These are phyloP conservation scores for Camelina neglecta DNA, from an alignment of 345 rosid genomes.

Conservation along the genomic window DNA sequence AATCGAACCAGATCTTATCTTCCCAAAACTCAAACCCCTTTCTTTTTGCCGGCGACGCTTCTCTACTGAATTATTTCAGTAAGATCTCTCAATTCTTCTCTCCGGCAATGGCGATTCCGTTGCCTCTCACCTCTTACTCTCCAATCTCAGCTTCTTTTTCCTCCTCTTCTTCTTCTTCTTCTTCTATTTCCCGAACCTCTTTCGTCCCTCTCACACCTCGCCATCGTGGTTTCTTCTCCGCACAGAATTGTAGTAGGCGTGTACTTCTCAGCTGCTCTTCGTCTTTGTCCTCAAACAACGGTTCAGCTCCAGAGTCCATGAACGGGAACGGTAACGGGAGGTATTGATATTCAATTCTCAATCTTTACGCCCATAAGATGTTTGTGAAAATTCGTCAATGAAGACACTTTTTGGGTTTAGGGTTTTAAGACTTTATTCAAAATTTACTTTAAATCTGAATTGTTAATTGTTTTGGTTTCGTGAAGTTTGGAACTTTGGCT, in stretches of 20 bases:
- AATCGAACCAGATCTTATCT: constrained; percentile 36
- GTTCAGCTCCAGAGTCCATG: constrained; percentile 54
- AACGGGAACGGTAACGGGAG: constrained; percentile 47
- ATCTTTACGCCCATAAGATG: constrained; percentile 32
- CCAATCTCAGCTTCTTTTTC: constrained; percentile 40
- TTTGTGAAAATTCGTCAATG: constrained; percentile 55
- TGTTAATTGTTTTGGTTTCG: not conserved
- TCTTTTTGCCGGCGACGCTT: constrained; percentile 32
- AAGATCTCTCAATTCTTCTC: constrained; percentile 3
- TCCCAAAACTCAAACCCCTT: constrained; percentile 9
- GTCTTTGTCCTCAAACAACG: constrained; percentile 53
- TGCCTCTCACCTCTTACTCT: constrained; percentile 39
- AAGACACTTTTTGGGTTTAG: constrained; percentile 25
- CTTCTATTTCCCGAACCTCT: constrained; percentile 38
- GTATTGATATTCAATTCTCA: constrained; percentile 34
- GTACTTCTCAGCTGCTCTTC: constrained; percentile 55
- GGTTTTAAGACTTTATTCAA: constrained; percentile 21
- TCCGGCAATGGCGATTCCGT: constrained; percentile 57
- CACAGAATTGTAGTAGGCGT: constrained; percentile 44
- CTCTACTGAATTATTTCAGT: constrained; percentile 1
- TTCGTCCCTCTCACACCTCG: constrained; percentile 45
- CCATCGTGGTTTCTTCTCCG: constrained; percentile 34
- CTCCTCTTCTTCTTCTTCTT: constrained; percentile 40
- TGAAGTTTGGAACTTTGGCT: not conserved
- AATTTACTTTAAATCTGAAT: not conserved